phyloP scores from a whole-genome alignment of 2,329 filamentous ascomycete genomes.

The Biscogniauxia sp. region DNA sequence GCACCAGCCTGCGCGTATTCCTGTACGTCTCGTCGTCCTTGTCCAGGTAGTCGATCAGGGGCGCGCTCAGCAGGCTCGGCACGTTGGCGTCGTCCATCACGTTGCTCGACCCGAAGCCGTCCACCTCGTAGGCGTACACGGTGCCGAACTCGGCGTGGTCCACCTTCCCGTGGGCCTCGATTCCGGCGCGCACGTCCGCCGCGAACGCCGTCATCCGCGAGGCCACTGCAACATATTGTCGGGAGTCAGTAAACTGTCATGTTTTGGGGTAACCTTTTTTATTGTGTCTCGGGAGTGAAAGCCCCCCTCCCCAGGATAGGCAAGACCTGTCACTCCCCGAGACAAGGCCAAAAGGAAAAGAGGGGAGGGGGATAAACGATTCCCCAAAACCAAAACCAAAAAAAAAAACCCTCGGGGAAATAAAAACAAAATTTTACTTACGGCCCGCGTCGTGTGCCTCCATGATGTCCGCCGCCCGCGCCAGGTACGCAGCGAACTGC shows the following conservation, averaged over 20 bases:
- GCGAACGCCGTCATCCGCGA: slow-evolving; percentile 50
- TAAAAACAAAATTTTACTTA: too few relatives aligned
- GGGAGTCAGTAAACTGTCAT: too few relatives aligned
- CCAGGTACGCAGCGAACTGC: slow-evolving; percentile 60
- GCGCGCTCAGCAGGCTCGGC: slow-evolving; percentile 54
- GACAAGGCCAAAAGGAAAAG: too few relatives aligned
- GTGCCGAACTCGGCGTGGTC: slow-evolving; percentile 55
- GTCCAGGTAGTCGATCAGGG: slow-evolving; percentile 51
- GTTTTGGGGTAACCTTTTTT: too few relatives aligned
- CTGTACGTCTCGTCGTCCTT: slow-evolving; percentile 59
- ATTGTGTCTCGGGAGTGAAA: too few relatives aligned
- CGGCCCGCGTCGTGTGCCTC: slow-evolving; percentile 22
- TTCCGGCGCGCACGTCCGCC: slow-evolving; percentile 60
- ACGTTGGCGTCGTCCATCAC: slow-evolving; percentile 64
- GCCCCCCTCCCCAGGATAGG: too few relatives aligned
- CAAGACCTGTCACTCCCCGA: too few relatives aligned
- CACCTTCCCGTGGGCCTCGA: slow-evolving; percentile 68
- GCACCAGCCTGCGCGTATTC: slow-evolving; percentile 74
- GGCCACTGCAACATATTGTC: too few relatives aligned
- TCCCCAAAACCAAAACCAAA: too few relatives aligned
- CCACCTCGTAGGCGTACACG: slow-evolving; percentile 68
- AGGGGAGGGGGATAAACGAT: too few relatives aligned
- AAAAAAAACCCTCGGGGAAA: too few relatives aligned
- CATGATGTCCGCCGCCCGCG: slow-evolving; percentile 38
- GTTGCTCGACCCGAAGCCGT: slow-evolving; percentile 59